A percentile compares a stretch with the other conserved stretches of the same genome.
Conservation (phyloP, 2,329 filamentous ascomycete genomes). For the Teratosphaeria nubilosa region DNA sequence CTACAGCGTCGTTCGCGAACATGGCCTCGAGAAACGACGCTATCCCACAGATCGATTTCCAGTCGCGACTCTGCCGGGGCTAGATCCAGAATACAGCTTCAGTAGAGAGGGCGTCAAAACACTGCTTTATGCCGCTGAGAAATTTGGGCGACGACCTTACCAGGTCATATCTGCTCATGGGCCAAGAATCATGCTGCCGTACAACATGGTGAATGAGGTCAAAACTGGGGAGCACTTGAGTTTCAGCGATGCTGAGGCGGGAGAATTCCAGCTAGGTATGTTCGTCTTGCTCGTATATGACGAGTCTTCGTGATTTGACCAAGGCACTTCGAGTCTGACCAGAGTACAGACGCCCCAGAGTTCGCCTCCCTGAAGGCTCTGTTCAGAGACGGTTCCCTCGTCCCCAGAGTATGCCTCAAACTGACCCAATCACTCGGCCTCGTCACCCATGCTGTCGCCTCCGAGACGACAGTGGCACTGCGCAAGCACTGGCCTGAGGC, state of each 20-base stretch:
- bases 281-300: background rate
- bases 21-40: background rate
- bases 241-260: conserved; percentile 4
- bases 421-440: conserved; percentile 16
- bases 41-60: background rate
- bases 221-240: conserved; percentile 3
- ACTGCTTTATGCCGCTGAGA: background rate
- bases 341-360: conserved; percentile 4
- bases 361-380: background rate
- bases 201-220: background rate
- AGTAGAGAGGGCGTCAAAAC: background rate
- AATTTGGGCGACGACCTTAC: conserved; percentile 1
- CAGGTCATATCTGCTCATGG: conserved; percentile 11
- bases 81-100: background rate
- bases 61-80: background rate
- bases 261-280: background rate
- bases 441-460: conserved; percentile 15
- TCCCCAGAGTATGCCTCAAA: conserved; percentile 9
- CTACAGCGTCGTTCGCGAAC: background rate
- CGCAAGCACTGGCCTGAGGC: conserved; percentile 9
- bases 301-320: conserved; percentile 4
- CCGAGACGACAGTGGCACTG: conserved; percentile 13
- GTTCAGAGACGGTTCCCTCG: background rate
- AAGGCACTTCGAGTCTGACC: conserved; percentile 4
- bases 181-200: conserved; percentile 12